These are phyloP conservation scores for Cryphonectria carpinicola DNA, from an alignment of 2,329 filamentous ascomycete genomes.

Conservation along the genomic window DNA sequence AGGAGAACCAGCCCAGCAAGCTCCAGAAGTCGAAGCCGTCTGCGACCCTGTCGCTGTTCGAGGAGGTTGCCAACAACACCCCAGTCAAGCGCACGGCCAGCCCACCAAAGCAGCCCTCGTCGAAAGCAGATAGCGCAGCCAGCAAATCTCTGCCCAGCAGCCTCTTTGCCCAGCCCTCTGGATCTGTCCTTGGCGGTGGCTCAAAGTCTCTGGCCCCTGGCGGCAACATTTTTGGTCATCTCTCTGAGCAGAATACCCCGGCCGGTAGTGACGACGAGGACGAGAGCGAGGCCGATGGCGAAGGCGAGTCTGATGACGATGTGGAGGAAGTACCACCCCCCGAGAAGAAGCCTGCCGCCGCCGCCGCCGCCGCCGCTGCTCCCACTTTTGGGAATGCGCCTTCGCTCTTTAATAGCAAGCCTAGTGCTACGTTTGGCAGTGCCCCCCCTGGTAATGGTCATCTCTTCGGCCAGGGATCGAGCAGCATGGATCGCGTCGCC, in stretches of 20 bases:
- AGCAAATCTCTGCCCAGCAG: conserved; percentile 38
- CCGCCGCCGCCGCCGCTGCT: conserved; percentile 46
- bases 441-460: conserved; percentile 46
- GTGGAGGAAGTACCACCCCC: conserved; percentile 48
- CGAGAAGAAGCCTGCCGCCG: conserved; percentile 48
- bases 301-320: conserved; percentile 44
- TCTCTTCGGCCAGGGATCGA: conserved; percentile 48
- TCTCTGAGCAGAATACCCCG: conserved; percentile 59
- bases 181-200: conserved; percentile 46
- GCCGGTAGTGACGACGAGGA: conserved; percentile 59
- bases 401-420: conserved; percentile 39
- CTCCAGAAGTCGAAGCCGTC: conserved; percentile 56
- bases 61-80: conserved; percentile 59
- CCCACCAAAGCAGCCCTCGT: conserved; percentile 39
- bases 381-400: conserved; percentile 47
- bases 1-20: conserved; percentile 55
- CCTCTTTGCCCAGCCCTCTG: conserved; percentile 39
- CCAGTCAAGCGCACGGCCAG: conserved; percentile 39
- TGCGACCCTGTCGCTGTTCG: conserved; percentile 59
- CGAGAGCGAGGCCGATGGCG: conserved; percentile 54
- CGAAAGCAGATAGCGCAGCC: conserved; percentile 35
- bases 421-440: conserved; percentile 33
- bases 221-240: conserved; percentile 63
- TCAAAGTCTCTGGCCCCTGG: conserved; percentile 31
- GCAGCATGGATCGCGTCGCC: conserved; percentile 60